phyloP scores from a whole-genome alignment of 805 yeast species.

The Barnettozyma californica region DNA sequence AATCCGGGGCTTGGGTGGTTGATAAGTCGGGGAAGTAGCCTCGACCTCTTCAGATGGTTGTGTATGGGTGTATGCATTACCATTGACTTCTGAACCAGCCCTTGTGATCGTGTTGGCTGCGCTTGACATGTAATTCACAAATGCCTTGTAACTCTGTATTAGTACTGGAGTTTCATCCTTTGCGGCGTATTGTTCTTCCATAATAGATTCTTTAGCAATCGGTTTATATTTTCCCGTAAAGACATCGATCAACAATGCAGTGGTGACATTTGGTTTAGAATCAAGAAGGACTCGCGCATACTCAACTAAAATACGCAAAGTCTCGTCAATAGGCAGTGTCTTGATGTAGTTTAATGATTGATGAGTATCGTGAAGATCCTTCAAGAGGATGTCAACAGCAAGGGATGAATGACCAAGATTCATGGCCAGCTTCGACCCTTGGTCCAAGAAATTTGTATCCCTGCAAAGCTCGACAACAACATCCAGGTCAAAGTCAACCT shows the following conservation, averaged over 20 bases:
- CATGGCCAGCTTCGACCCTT: slow-evolving; percentile 67
- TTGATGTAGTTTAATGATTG: slow-evolving; percentile 61
- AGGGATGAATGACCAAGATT: slow-evolving; percentile 66
- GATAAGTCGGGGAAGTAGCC: slow-evolving; percentile 53
- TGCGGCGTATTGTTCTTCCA: slow-evolving; percentile 12
- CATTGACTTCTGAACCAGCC: slow-evolving; percentile 10
- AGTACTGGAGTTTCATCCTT: slow-evolving; percentile 20
- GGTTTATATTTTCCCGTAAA: slow-evolving; percentile 82
- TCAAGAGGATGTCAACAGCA: slow-evolving; percentile 70
- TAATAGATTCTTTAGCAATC: slow-evolving; percentile 14
- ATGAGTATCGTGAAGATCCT: slow-evolving; percentile 56
- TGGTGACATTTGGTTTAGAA: slow-evolving; percentile 70
- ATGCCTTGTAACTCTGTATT: slow-evolving; percentile 51
- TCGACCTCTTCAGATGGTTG: background rate
- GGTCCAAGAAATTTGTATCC: slow-evolving; percentile 59
- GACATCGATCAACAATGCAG: slow-evolving; percentile 74
- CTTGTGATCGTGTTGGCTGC: slow-evolving; percentile 23
- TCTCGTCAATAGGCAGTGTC: slow-evolving; percentile 69
- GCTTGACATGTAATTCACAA: slow-evolving; percentile 48
- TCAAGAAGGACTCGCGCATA: slow-evolving; percentile 63
- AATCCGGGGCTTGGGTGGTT: slow-evolving; percentile 86
- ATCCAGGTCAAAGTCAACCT: slow-evolving; percentile 57
- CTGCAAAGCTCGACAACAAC: slow-evolving; percentile 64
- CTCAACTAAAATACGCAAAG: slow-evolving; percentile 62
- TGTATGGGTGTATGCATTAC: background rate